Base-by-base conservation (phyloP, 768 basidiomycete species). In the Rhodotorula taiwanensis region DNA sequence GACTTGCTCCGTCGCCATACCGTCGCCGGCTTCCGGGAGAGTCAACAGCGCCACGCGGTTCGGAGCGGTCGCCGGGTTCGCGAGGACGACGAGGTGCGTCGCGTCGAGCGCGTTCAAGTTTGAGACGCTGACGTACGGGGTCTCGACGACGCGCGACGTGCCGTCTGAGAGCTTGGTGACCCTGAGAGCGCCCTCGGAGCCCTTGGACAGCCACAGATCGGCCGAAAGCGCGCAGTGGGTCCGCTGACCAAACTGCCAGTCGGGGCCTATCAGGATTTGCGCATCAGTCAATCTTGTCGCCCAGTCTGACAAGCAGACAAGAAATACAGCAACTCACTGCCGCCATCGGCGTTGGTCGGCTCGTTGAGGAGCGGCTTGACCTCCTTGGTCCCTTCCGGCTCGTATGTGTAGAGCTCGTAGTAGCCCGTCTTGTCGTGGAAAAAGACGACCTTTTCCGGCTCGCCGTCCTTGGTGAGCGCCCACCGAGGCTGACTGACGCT, bases 361-460 rank as follows among this genome's bases (percentile, higher is more conserved):
- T 55, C 50, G 16, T 52, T 44, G 18, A 55, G 51, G 10, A 55
- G 18, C 14, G n/a, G 36, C 28, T 58, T 27, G 34, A 53, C 45
- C 5, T 47, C 55, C 4, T 48, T 41, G 4, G 16, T 51, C 21
- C 34, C 48, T 4, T 54, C 43, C 44, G 54, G 52, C 52, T 77
- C 76, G 74, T 81, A 84, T 28, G 44, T 33, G 80, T 82, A 87
- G 0, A 88, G 84, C 70, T 88, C 86, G 60, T 81, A 79, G 72
- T 80, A 89, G 0, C 85, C 86, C 21, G 82, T 81, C 57, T 78
- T 77, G 67, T 89, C 87, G 36, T 79, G 81, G 11, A 83, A 82
- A 75, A 84, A 88, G 50, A 85, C 76, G 43, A 89, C 76, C 7
- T 75, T 78, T 34, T 52, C 50, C 8, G 31, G 31, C 33, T 82